Base-by-base conservation (phyloP, 2,329 filamentous ascomycete species). In the Aureobasidium sp. region DNA sequence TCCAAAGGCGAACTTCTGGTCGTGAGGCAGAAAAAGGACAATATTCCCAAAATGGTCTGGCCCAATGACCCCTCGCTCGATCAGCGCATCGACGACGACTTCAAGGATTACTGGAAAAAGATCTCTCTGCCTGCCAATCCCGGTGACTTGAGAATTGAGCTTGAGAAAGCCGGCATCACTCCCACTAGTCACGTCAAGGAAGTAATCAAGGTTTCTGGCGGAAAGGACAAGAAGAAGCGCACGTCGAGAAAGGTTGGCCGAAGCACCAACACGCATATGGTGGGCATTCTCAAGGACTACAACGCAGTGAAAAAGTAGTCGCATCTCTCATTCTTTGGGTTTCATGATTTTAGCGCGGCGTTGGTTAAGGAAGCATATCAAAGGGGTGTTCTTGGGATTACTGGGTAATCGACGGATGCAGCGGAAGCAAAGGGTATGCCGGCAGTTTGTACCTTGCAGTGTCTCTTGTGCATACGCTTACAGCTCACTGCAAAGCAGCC, bases 1-100 rank as follows among this genome's bases (percentile, higher is more conserved):
- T 77, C 76, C 44, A 84, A 89, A 72, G 87, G 92, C 70, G 87
- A 88, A 74, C 81, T 97, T 49, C 81, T 97, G 39, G 90, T 97
- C 6, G 89, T 90, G 25, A 85, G 92, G 64, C 92, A 92, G 62
- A 95, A 94, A 77, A 97, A 97, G 78, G 93, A 97, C 73, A 88
- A 89, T 70, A 84, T 89, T 68, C 87, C 93, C 1, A 86, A 87
- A 69, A 90, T 88, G 78, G 87, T 99, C 59, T 97, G 92, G 91
- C 82, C 87, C 58, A 90, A 99, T 74, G 90, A 96, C 69, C 84
- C 91, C 61, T 67, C 51, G 44, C 65, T 60, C 63, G 57, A 31
- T 14, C 83, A 91, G 71, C 73, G 78, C 39, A 87, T 97, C 68
- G 91, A 97, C 71, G 77, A 83, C 9, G 91, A 96, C 73, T 97